A percentile compares a stretch with the other conserved stretches of the same genome.
Evolutionary conservation across 2,329 filamentous ascomycete species (phyloP).

Genomic region (Ophiocordyceps australis): DNA sequence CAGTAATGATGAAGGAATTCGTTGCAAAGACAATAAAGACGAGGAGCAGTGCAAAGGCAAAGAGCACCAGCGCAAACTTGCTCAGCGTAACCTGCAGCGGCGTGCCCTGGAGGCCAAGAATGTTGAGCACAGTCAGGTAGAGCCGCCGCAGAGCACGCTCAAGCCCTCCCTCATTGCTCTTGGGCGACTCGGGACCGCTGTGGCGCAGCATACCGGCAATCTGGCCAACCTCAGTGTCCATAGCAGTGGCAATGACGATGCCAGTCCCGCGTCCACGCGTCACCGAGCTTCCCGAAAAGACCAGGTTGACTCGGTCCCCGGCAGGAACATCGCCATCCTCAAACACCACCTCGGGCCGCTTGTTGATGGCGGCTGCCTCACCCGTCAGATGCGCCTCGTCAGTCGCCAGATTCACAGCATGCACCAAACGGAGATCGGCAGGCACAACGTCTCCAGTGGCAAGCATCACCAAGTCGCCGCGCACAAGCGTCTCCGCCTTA

Average conservation of each 20-base stretch:
- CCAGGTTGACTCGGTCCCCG: slow-evolving; percentile 53
- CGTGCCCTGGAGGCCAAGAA: slow-evolving; percentile 55
- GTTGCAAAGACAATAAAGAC: slow-evolving; percentile 44
- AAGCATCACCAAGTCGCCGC: slow-evolving; percentile 45
- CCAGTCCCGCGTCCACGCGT: slow-evolving; percentile 52
- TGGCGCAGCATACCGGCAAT: slow-evolving; percentile 53
- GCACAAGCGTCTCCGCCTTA: slow-evolving; percentile 39
- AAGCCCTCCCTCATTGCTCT: slow-evolving; percentile 20
- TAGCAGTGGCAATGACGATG: slow-evolving; percentile 51
- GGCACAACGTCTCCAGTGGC: slow-evolving; percentile 51
- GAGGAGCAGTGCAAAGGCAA: slow-evolving; percentile 47
- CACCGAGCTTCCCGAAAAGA: slow-evolving; percentile 54
- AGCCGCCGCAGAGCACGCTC: slow-evolving; percentile 22
- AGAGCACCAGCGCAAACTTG: slow-evolving; percentile 68
- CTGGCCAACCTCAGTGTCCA: slow-evolving; percentile 58
- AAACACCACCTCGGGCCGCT: slow-evolving; percentile 39
- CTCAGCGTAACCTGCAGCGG: slow-evolving; percentile 72
- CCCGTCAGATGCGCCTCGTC: slow-evolving; percentile 62
- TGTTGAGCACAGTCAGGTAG: slow-evolving; percentile 25
- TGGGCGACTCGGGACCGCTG: too few species aligned
- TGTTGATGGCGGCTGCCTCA: slow-evolving; percentile 52
- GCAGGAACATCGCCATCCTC: slow-evolving; percentile 36
- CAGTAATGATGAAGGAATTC: slow-evolving; percentile 31
- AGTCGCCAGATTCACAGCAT: slow-evolving; percentile 55
- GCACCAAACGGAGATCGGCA: slow-evolving; percentile 46